Evolutionary conservation across 1,284 basidiomycete genomes (phyloP).

Genomic region (Naganishia albida): DNA sequence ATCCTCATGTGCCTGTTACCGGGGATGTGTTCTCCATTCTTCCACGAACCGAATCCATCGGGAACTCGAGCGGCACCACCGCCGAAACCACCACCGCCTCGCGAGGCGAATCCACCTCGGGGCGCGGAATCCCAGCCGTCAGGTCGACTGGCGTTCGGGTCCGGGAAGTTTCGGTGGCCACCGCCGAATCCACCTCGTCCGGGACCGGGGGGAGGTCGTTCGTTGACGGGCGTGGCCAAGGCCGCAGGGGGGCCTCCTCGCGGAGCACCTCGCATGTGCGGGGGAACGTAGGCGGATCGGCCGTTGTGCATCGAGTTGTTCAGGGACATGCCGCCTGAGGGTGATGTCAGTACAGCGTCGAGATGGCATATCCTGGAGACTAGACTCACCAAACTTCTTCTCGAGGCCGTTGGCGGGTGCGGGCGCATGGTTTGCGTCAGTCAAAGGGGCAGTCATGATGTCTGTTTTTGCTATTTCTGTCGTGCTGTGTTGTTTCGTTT

Average conservation of each 20-base stretch:
- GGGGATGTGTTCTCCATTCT: constrained; percentile 79
- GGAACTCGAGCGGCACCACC: constrained; percentile 58
- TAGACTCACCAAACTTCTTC: constrained; percentile 21
- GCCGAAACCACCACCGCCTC: constrained; percentile 55
- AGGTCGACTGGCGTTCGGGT: constrained; percentile 56
- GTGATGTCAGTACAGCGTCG: not conserved
- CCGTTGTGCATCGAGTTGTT: constrained; percentile 27
- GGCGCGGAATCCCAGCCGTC: constrained; percentile 57
- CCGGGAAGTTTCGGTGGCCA: constrained; percentile 39
- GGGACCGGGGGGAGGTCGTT: constrained; percentile 41
- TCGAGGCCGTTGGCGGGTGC: constrained; percentile 12
- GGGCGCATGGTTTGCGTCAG: constrained; percentile 10
- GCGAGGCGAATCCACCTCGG: constrained; percentile 54
- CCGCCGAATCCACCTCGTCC: constrained; percentile 41
- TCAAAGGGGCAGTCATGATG: constrained; percentile 21
- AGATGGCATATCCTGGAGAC: not conserved
- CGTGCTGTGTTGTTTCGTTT: constrained; percentile 10
- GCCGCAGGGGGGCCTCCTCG: constrained; percentile 45
- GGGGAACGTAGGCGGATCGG: constrained; percentile 88
- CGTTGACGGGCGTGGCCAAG: constrained; percentile 61
- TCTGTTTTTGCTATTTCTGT: constrained; percentile 3
- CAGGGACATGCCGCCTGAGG: constrained; percentile 26
- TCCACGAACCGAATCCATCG: constrained; percentile 80
- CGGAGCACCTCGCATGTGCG: constrained; percentile 78
- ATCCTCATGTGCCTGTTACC: constrained; percentile 80